Conservation (phyloP, 805 yeast genomes). For the Groenewaldozyma tartarivorans region DNA sequence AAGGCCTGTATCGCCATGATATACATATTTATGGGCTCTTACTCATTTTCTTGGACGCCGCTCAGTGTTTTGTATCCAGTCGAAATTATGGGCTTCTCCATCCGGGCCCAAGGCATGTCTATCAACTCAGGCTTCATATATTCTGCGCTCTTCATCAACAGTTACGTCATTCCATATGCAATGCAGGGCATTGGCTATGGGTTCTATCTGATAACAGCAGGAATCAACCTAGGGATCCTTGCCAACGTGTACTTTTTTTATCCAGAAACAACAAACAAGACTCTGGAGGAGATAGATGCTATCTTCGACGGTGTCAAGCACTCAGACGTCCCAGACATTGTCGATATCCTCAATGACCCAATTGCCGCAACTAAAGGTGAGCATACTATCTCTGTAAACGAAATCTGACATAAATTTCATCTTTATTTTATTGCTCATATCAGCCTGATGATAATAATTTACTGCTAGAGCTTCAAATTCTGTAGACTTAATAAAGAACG, state of each 20-base stretch:
- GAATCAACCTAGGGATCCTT: constrained; percentile 21
- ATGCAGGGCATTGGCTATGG: constrained; percentile 35
- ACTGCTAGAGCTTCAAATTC: too few species aligned
- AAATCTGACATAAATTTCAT: too few species aligned
- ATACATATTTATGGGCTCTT: constrained; percentile 64
- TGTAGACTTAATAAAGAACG: too few species aligned
- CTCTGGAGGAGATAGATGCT: constrained; percentile 35
- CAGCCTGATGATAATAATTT: too few species aligned
- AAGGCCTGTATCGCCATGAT: constrained; percentile 31
- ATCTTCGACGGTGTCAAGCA: constrained; percentile 30
- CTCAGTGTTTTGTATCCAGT: constrained; percentile 79
- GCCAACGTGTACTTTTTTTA: constrained; percentile 26
- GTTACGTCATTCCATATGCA: constrained; percentile 30
- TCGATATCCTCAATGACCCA: too few species aligned
- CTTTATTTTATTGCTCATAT: too few species aligned
- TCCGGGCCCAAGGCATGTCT: constrained; percentile 81
- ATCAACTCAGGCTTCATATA: not conserved
- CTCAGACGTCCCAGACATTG: too few species aligned
- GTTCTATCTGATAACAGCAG: constrained; percentile 31
- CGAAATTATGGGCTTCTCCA: constrained; percentile 72
- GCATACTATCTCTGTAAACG: too few species aligned
- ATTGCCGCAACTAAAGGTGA: too few species aligned
- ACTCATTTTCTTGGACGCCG: constrained; percentile 90
- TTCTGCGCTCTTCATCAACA: constrained; percentile 18
- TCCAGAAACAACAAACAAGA: constrained; percentile 35